These are phyloP conservation scores for Acanthamoeba triangularis DNA, from an alignment of 208 protist genomes.

Conservation along the genomic window DNA sequence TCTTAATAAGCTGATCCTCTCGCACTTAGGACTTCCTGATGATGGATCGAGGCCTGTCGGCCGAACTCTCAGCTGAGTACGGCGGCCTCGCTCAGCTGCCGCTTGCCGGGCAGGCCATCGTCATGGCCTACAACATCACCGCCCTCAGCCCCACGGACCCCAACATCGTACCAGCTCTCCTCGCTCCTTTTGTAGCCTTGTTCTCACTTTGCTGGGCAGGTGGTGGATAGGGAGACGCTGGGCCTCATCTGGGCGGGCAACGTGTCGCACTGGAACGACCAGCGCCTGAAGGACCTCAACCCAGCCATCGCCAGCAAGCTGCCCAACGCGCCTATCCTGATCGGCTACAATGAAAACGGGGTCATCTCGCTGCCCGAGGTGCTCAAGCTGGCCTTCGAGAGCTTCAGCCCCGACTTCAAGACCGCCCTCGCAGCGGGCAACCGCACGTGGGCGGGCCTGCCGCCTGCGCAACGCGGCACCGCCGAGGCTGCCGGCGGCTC, in stretches of 20 bases:
- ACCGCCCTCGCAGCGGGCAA: background rate
- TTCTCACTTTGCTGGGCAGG: background rate
- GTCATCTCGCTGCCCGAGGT: background rate
- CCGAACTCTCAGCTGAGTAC: background rate
- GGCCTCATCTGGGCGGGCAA: slow-evolving; percentile 33
- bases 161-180: background rate
- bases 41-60: background rate
- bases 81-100: background rate
- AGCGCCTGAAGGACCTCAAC: background rate
- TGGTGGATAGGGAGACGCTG: background rate
- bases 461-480: background rate
- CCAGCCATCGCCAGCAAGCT: background rate
- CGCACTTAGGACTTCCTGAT: background rate
- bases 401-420: background rate
- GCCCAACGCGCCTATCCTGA: background rate
- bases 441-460: background rate
- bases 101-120: background rate
- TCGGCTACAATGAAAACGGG: background rate
- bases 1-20: no score
- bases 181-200: background rate
- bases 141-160: background rate
- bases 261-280: slow-evolving; percentile 10
- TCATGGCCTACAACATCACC: background rate
- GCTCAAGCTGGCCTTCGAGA: background rate
- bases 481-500: background rate